Evolutionary conservation across 495 filamentous ascomycete genomes (phyloP), one percentile per base, ranked within the genome.

Genomic region (Aspergillus incahuasiensis): DNA sequence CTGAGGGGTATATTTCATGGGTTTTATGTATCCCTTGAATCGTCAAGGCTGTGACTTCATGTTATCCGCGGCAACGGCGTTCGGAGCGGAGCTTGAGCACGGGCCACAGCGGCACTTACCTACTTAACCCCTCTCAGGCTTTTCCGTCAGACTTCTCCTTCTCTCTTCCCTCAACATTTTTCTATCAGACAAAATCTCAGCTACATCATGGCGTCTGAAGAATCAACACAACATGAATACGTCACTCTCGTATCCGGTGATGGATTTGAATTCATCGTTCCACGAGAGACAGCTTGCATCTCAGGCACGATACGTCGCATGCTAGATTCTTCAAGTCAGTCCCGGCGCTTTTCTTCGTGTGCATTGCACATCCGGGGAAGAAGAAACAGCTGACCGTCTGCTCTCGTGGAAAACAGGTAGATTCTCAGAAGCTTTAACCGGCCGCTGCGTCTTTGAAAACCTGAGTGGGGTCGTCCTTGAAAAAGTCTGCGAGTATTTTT

Each of bases 401-500:
- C 11, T 19, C 38, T 52, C 13, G 13, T 38, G 13, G 5, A 45
- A 35, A 62, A 43, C 13, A 91, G 88, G 79, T 64, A 81, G 78
- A 48, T 95, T 95, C 70, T 62, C 72, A 11, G 91, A 96, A 72
- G 79, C 86, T 0, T 63, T 74, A 9, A 82, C 80, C 1, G 87
- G 85, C 19, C 75, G 83, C 20, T 90, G 88, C 61, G 65, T 67
- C 0, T 81, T 96, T 19, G 80, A 82, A 43, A 89, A 87, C 52
- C 84, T 95, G 60, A 96, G 90, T 66, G 90, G 86, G 43, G 63
- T 87, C 15, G 82, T 97, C 22, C 82, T 98, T 3, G 91, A 95
- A 66, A 92, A 91, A 70, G 87, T 96, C 35, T 90, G 84, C 68
- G 89, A 96, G 73, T 96, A 96, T 72, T 87, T 95, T 56, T 88